Conservation (phyloP, 768 basidiomycete genomes). For the Amanita inopinata region DNA sequence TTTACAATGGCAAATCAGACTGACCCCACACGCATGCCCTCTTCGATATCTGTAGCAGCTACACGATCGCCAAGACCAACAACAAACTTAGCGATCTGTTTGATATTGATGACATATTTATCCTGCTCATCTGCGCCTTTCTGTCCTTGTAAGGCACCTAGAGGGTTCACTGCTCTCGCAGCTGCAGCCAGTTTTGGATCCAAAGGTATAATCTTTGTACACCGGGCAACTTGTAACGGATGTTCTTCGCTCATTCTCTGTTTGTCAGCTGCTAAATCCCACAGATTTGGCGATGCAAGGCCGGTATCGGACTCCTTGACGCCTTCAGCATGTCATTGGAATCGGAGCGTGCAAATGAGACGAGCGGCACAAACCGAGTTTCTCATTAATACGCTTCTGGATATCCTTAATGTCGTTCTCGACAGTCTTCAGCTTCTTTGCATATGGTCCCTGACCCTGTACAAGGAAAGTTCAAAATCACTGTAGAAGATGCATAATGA, state of each 20-base stretch:
- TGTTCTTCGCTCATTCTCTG: conserved; percentile 89
- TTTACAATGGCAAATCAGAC: conserved; percentile 8
- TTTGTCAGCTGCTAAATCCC: conserved; percentile 92
- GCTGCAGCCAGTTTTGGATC: conserved; percentile 68
- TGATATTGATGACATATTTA: conserved; percentile 99
- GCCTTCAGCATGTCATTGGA: conserved; percentile 30
- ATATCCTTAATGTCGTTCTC: conserved; percentile 92
- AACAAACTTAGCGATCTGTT: conserved; percentile 99
- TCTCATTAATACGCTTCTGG: conserved; percentile 96
- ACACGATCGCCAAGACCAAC: conserved; percentile 95
- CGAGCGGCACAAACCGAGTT: conserved; percentile 53
- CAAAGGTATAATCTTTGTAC: conserved; percentile 94
- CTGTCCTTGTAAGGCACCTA: conserved; percentile 72
- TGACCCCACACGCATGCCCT: conserved; percentile 99
- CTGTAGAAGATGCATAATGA: neutral
- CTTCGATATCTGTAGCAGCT: conserved; percentile 96
- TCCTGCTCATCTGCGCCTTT: conserved; percentile 99
- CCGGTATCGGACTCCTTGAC: conserved; percentile 99
- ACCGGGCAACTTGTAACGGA: conserved; percentile 92
- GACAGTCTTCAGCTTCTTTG: conserved; percentile 74
- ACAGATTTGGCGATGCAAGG: conserved; percentile 90
- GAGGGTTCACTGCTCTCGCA: conserved; percentile 69
- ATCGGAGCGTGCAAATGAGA: neutral
- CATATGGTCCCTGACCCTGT: conserved; percentile 98
- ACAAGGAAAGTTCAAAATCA: conserved; percentile 3